Base-by-base conservation (phyloP, 1,139 yeast genomes). In the Taphrina communis region DNA sequence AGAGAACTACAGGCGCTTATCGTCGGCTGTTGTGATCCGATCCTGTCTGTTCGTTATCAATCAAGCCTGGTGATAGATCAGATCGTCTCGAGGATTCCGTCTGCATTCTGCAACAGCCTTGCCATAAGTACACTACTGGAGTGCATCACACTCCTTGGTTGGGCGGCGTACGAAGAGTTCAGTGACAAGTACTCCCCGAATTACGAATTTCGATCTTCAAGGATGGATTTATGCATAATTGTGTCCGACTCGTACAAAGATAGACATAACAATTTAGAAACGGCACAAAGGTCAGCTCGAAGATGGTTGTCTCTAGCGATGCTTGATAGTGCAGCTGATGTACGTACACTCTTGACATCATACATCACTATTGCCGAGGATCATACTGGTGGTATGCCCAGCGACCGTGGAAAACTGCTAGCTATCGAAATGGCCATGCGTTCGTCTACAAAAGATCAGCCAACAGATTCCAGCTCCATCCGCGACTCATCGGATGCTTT, bases 121-220 rank as follows among this genome's bases (percentile, higher is more conserved):
- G 86, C 96, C 73, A 82, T 93, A 71, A 93, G 86, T 78, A 85
- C 96, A 0, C 79, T 93, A 70, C 82, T 95, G 72, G 99, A 95
- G 76, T 82, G 94, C 68, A 81, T 95, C 75, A 86, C 90, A 0
- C 80, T 92, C 65, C 80, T 93, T 62, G 90, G 90, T 78, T 88
- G 89, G 72, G 88, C 96, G 79, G 84, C 91, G 61, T 81, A 88
- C 56, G 97, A 93, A 78, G 92, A 94, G n/a, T 96, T 90, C 73
- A 85, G 87, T 41, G 88, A 89, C 75, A 91, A 88, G 77, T 94
- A 91, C 76, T 90, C 89, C 71, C 98, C 99, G 4, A 84, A 87
- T 17, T 86, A 89, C 55, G 83, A 83, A 42, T 93, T 89, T 75
- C 77, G 80, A 46, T 84, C 97, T n/a, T 80, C 83, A 57, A 74